A percentile compares a stretch with the other conserved stretches of the same genome.
Evolutionary conservation across 2,329 filamentous ascomycete genomes (phyloP).

Genomic region (Dothideomycetes sp.): DNA sequence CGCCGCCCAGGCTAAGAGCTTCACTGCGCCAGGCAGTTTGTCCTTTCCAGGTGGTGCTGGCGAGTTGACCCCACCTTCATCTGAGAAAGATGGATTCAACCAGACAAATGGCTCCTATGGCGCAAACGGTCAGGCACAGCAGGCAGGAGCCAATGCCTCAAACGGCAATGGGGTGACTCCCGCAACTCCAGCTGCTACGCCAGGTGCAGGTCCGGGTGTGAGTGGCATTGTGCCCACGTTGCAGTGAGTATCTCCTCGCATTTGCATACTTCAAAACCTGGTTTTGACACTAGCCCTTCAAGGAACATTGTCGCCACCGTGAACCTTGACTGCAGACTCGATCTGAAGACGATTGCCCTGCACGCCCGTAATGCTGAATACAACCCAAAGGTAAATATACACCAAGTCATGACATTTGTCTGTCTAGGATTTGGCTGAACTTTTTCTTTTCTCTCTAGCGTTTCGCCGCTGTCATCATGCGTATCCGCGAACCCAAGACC

Average conservation of each 20-base stretch:
- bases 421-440: conserved; percentile 33
- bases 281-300: conserved; percentile 34
- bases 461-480: conserved; percentile 99
- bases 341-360: conserved; percentile 96
- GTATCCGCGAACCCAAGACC: conserved; percentile 97
- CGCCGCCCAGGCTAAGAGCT: conserved; percentile 87
- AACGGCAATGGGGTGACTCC: conserved; percentile 70
- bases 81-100: conserved; percentile 53
- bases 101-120: conserved; percentile 39
- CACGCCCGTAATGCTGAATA: conserved; percentile 98
- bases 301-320: conserved; percentile 99
- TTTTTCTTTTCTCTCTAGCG: conserved; percentile 47
- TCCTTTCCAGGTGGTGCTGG: conserved; percentile 79
- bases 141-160: conserved; percentile 22
- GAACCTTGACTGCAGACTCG: conserved; percentile 92
- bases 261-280: conserved; percentile 20
- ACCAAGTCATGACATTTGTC: conserved; percentile 9
- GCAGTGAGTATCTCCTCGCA: conserved; percentile 67
- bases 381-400: conserved; percentile 76
- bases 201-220: conserved; percentile 59
- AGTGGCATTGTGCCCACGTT: conserved; percentile 87
- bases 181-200: conserved; percentile 83
- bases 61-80: conserved; percentile 71
- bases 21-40: conserved; percentile 83
- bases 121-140: conserved; percentile 26